phyloP scores from a whole-genome alignment of 345 rosid species.

The Hevea brasiliensis region DNA sequence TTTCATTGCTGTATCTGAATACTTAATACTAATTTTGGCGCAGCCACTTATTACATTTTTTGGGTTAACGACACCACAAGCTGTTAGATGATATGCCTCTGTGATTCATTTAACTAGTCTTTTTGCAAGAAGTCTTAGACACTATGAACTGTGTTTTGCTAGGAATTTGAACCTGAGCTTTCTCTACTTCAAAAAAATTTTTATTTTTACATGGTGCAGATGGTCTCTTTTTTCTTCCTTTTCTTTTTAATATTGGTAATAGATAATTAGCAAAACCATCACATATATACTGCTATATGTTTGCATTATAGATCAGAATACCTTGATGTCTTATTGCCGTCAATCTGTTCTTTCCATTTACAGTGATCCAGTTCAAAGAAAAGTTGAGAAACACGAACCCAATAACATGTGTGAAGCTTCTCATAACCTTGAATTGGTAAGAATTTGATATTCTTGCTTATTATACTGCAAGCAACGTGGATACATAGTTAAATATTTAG shows the following conservation, averaged over 20 bases:
- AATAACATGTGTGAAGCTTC: slow-evolving; percentile 23
- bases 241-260: background rate
- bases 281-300: background rate
- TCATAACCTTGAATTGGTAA: slow-evolving; percentile 35
- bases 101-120: background rate
- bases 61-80: background rate
- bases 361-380: slow-evolving; percentile 45
- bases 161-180: background rate
- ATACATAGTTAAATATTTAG: background rate
- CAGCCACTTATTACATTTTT: slow-evolving; percentile 6
- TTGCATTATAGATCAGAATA: background rate
- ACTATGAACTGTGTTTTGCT: slow-evolving; percentile 7
- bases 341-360: slow-evolving; percentile 18
- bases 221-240: too few relatives aligned
- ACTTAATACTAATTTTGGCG: background rate
- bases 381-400: slow-evolving; percentile 34
- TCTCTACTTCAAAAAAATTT: background rate
- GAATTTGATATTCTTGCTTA: background rate
- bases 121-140: slow-evolving; percentile 1
- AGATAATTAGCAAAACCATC: background rate
- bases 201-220: background rate
- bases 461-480: background rate
- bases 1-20: background rate
- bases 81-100: slow-evolving; percentile 9
- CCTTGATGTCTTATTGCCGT: background rate